Base-by-base conservation (phyloP, 2,329 filamentous ascomycete species). In the Tolypocladium pustulatum region DNA sequence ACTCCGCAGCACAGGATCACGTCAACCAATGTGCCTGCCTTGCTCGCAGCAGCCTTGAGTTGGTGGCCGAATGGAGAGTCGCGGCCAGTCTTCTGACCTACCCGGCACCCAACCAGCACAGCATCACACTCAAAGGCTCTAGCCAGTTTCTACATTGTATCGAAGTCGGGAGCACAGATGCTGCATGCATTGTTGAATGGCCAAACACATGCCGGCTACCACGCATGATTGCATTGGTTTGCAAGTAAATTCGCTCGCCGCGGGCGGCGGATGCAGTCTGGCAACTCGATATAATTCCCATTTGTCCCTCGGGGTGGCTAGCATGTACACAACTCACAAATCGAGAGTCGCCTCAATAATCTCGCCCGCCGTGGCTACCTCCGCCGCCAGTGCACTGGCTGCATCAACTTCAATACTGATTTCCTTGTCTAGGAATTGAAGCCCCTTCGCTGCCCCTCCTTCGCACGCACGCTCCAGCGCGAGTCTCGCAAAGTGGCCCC, bases 401-500 rank as follows among this genome's bases (percentile, higher is more conserved):
- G 37, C 22, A 15, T 43, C 57, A 15, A 27, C 30, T 13, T 58
- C 54, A n/a, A 54, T 67, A 20, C 10, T 7, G 10, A 10, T 17
- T 12, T 53, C 49, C 5, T 22, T 7, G 60, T 83, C 73, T 55
- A 83, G 66, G 63, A 81, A 82, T 36, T 66, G 66, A 59, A 90
- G 72, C 0, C 80, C 84, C 25, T 81, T 76, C 64, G 82, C 77
- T 3, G 87, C 87, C 62, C 78, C 80, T 2, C 89, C 89, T 2
- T 82, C 86, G 74, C 91, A 95, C 30, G 89, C 90, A 66, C 87
- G 81, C 73, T 91, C 87, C 53, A 95, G 74, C n/a, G 90, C 87
- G 69, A 96, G 75, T 68, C 91, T 90, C 2, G 90, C 87, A 77
- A 94, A 96, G 74, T 94, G 90, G 0, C 88, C 90, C 17, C 91